phyloP scores from a whole-genome alignment of 176 grass and related monocot species.

The Areca catechu region DNA sequence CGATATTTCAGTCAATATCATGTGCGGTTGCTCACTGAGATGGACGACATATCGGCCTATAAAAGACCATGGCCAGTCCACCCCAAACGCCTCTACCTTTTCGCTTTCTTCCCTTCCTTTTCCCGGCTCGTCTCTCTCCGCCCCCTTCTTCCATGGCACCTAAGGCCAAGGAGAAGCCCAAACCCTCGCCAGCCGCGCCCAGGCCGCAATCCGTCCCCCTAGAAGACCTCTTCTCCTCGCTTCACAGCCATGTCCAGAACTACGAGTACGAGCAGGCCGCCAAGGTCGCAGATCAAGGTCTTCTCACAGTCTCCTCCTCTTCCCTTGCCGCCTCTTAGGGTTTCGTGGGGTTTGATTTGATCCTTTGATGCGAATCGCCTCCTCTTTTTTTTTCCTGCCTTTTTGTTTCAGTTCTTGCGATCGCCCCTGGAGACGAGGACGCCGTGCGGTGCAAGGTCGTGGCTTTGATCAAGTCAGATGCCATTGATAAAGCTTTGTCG shows the following conservation, averaged over 20 bases:
- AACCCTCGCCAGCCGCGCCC: constrained; percentile 23
- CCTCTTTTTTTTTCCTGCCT: not conserved
- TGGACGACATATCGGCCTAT: too few species aligned
- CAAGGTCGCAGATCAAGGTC: constrained; percentile 92
- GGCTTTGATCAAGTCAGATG: constrained; percentile 72
- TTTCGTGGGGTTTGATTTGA: not conserved
- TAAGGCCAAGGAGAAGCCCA: constrained; percentile 47
- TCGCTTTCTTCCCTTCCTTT: not conserved
- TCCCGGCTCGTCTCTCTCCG: not conserved
- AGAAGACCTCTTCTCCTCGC: constrained; percentile 71
- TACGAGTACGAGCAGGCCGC: constrained; percentile 36
- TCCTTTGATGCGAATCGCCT: not conserved
- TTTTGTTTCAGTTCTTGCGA: constrained; percentile 47
- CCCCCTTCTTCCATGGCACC: constrained; percentile 42
- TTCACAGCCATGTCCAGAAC: constrained; percentile 54
- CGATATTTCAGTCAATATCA: too few species aligned
- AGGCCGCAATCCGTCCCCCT: constrained; percentile 26
- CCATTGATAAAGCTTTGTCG: constrained; percentile 54
- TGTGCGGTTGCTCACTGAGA: too few species aligned
- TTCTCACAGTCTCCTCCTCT: not conserved
- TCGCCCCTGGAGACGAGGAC: constrained; percentile 72
- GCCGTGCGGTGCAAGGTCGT: constrained; percentile 88
- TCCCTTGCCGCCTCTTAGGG: constrained; percentile 5
- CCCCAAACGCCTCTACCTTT: not conserved
- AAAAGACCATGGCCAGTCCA: too few species aligned